Percentiles rank a stretch among this genome's conserved stretches.
These are phyloP conservation scores for Endotrypanum monterogeii DNA, from an alignment of 208 protist genomes.

Conservation along the genomic window DNA sequence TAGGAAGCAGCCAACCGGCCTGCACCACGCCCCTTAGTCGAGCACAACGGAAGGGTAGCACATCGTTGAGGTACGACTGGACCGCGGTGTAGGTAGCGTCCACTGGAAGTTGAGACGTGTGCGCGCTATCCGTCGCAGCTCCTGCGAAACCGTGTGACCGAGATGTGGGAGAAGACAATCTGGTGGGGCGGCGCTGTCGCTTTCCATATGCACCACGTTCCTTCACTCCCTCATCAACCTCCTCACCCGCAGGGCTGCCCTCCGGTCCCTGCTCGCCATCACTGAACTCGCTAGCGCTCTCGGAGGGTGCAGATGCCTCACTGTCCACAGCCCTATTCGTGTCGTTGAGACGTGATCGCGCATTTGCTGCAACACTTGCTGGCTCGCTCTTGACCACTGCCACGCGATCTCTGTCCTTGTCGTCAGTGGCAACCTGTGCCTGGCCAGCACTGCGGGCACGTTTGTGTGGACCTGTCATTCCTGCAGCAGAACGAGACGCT, in stretches of 20 bases:
- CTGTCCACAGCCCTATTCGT: background rate
- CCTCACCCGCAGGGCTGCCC: conserved; percentile 1
- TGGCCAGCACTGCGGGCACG: background rate
- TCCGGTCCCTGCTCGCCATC: background rate
- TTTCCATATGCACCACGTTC: background rate
- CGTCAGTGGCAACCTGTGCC: background rate
- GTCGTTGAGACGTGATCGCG: background rate
- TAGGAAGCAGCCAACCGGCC: conserved; percentile 56
- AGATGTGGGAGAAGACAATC: background rate
- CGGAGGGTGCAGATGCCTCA: background rate
- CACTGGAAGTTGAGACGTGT: background rate
- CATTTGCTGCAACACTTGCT: background rate
- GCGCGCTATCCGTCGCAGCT: background rate
- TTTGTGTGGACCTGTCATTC: background rate
- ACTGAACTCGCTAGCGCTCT: background rate
- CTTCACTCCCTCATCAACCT: background rate
- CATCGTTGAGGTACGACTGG: conserved; percentile 19
- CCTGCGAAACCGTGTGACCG: background rate
- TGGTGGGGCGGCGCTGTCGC: background rate
- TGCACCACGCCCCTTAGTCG: conserved; percentile 48
- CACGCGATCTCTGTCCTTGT: background rate
- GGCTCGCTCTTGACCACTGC: background rate
- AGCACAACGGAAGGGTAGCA: conserved; percentile 38
- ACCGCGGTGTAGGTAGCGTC: conserved; percentile 28
- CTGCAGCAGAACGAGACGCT: background rate